phyloP scores from a whole-genome alignment of 1,284 basidiomycete species.

The Heliocybe sulcata region DNA sequence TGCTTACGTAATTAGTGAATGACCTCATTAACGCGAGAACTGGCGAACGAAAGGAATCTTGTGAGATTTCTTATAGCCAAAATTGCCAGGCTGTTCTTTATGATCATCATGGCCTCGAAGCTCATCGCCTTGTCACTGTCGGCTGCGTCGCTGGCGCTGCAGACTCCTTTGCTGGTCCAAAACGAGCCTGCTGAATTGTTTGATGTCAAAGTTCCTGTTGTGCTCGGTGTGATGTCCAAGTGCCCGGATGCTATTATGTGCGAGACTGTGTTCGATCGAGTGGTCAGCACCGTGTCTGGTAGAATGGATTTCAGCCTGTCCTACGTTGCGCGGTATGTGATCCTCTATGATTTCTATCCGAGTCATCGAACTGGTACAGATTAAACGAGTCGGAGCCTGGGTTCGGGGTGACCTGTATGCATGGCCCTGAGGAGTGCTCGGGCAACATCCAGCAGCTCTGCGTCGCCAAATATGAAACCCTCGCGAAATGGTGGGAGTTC shows the following conservation, averaged over 20 bases:
- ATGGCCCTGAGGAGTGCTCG: constrained; percentile 76
- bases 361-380: constrained; percentile 28
- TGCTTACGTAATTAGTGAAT: neutral
- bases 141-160: neutral
- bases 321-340: constrained; percentile 69
- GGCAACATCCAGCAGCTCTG: constrained; percentile 86
- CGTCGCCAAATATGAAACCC: constrained; percentile 48
- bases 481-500: constrained; percentile 65
- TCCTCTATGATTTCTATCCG: constrained; percentile 7
- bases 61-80: too few relatives aligned
- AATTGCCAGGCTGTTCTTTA: neutral
- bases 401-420: constrained; percentile 73
- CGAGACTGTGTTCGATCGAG: constrained; percentile 71
- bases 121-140: neutral
- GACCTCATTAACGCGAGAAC: neutral
- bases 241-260: constrained; percentile 77
- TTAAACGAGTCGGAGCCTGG: constrained; percentile 53
- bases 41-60: too few relatives aligned
- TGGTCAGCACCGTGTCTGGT: constrained; percentile 51
- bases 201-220: constrained; percentile 36
- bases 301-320: constrained; percentile 67
- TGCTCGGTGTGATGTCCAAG: constrained; percentile 71
- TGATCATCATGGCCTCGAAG: neutral
- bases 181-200: neutral
- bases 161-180: constrained; percentile 1